phyloP scores from a whole-genome alignment of 345 rosid species.

The Arabidopsis arenosa region DNA sequence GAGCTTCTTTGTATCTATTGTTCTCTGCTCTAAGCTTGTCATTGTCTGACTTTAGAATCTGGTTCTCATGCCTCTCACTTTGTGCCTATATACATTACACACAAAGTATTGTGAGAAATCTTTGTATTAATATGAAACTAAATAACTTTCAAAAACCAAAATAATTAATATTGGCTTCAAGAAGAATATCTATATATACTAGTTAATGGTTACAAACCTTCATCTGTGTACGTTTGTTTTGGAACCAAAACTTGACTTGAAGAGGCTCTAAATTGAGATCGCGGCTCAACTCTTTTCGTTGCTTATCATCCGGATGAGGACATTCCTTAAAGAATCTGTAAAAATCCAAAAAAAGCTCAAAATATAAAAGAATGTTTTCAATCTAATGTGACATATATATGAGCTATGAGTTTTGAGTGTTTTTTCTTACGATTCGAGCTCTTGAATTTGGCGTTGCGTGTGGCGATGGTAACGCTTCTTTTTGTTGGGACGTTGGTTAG shows the following conservation, averaged over 20 bases:
- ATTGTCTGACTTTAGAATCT: conserved; percentile 81
- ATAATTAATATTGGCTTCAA: not conserved
- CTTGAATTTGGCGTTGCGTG: conserved; percentile 95
- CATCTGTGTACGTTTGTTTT: conserved; percentile 97
- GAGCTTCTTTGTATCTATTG: conserved; percentile 82
- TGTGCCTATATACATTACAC: conserved; percentile 61
- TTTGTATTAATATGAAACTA: not conserved
- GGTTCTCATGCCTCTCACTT: conserved; percentile 84
- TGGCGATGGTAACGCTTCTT: conserved; percentile 96
- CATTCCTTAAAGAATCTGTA: conserved; percentile 92
- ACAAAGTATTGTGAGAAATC: not conserved
- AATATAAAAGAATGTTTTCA: not conserved
- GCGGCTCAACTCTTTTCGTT: conserved; percentile 85
- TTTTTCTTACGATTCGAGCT: conserved; percentile 79
- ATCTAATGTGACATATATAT: not conserved
- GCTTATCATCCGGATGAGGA: conserved; percentile 98
- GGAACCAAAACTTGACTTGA: conserved; percentile 98
- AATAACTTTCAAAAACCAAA: not conserved
- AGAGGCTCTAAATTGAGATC: conserved; percentile 81
- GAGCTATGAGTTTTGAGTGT: conserved; percentile 10
- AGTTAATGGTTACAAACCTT: conserved; percentile 57
- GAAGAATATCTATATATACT: not conserved
- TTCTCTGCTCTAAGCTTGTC: conserved; percentile 90
- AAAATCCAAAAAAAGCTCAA: not conserved
- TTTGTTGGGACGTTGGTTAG: conserved; percentile 66